Evolutionary conservation across 441 rosid genomes (phyloP).

Genomic region (Erodium chrysanthum): DNA sequence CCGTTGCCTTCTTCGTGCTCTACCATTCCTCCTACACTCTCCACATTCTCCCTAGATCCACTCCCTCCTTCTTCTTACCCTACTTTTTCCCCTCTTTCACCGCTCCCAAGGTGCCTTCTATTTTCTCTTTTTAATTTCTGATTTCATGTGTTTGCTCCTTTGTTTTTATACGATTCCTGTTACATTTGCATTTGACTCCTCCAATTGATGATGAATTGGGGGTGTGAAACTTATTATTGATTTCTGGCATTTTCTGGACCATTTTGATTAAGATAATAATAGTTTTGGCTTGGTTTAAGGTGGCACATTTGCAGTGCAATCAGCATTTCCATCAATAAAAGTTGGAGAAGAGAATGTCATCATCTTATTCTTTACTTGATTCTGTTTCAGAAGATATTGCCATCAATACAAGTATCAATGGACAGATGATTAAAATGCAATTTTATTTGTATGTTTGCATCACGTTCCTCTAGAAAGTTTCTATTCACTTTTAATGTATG

Average conservation of each 20-base stretch:
- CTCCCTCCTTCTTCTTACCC: conserved; percentile 22
- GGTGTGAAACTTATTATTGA: background rate
- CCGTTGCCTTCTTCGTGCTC: conserved; percentile 29
- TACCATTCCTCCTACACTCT: conserved; percentile 30
- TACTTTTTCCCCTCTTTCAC: conserved; percentile 24
- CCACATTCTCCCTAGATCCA: conserved; percentile 20
- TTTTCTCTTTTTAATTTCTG: background rate
- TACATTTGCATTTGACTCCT: background rate
- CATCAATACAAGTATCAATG: too few relatives aligned
- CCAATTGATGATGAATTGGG: background rate
- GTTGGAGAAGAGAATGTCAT: background rate
- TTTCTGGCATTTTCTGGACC: background rate
- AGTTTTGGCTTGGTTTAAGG: background rate
- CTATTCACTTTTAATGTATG: background rate
- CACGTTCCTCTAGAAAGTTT: background rate
- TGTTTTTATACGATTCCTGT: background rate
- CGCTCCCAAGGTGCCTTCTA: conserved; percentile 26
- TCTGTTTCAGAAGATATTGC: too few relatives aligned
- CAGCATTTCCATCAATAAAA: background rate
- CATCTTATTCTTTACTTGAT: background rate
- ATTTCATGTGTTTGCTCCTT: background rate
- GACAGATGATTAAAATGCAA: too few relatives aligned
- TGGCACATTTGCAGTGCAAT: background rate
- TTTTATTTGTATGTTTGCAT: background rate
- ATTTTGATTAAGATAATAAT: background rate